Conservation (phyloP, 352 stramenopile species). For the Pythium phragmitis region DNA sequence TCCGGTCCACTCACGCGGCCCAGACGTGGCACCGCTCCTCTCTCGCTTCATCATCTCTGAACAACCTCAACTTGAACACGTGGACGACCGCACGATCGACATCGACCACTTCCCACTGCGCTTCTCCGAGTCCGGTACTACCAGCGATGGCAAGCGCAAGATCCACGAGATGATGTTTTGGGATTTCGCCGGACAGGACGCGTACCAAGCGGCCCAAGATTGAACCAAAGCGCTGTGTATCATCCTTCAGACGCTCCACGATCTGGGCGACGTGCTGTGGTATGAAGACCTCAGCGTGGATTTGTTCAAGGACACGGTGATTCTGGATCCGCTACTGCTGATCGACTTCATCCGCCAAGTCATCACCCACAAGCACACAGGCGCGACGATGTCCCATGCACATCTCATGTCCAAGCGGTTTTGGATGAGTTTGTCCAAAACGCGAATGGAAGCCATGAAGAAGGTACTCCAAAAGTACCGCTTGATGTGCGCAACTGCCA, state of each 20-base stretch:
- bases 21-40: no score
- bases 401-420: not conserved
- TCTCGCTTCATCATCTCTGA: no score
- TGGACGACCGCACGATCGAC: not conserved
- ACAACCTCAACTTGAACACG: not conserved
- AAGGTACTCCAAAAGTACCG: not conserved
- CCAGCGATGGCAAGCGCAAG: not conserved
- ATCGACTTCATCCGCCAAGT: constrained; percentile 21
- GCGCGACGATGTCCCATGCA: not conserved
- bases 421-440: not conserved
- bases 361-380: constrained; percentile 9
- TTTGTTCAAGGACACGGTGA: constrained; percentile 2
- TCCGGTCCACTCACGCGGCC: no score
- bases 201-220: not conserved
- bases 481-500: not conserved
- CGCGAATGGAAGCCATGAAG: not conserved
- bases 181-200: constrained; percentile 2
- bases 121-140: not conserved
- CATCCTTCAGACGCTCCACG: constrained; percentile 15
- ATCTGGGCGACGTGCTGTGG: constrained; percentile 20
- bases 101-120: not conserved
- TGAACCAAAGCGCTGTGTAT: not conserved
- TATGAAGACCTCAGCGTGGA: constrained; percentile 7
- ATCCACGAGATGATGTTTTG: not conserved
- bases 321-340: constrained; percentile 13